Base-by-base conservation (phyloP, 345 rosid species). In the Pelargonium nanum region DNA sequence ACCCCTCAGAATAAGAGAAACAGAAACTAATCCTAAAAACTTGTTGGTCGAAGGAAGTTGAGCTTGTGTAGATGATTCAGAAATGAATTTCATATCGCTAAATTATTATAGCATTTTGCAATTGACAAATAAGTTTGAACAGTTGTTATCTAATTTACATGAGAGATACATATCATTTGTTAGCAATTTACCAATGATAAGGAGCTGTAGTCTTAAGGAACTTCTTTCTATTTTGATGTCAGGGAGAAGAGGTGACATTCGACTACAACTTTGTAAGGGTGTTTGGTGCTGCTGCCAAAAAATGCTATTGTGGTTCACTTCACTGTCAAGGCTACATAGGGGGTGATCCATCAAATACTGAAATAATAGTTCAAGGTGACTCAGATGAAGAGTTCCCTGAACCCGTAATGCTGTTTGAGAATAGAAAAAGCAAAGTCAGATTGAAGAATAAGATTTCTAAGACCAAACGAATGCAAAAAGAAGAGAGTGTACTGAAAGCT, bases 191-290 rank as follows among this genome's bases (percentile, higher is more conserved):
- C 15, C 16, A 40, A 40, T 40, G 9, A 12, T 2, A 40, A 40
- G n/a, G n/a, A n/a, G n/a, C 48, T 40, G 48, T 40, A 40, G 9
- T 15, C 15, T 6, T 40, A 40, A 40, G 48, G n/a, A n/a, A n/a
- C 10, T 62, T 63, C 44, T 4, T 30, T 53, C 45, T 24, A 22
- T 1, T 55, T 15, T 2, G 26, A 24, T 50, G 45, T 23, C 85
- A 93, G 99, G 89, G 87, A 40, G 92, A 93, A 67, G 99, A 93
- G 81, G 60, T 89, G 73, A 89, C 97, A 53, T 93, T 93, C 78
- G 96, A 93, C 81, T 93, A 93, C 85, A 93, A 93, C 72, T 93
- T 83, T 72, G 99, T 93, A 68, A 85, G 99, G 74, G 97, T 89
- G 53, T 80, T 85, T 77, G 99, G 99, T 61, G 99, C 99, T 68